Conservation (phyloP, 257 asterid genomes). For the Solanum pinnatisectum region DNA sequence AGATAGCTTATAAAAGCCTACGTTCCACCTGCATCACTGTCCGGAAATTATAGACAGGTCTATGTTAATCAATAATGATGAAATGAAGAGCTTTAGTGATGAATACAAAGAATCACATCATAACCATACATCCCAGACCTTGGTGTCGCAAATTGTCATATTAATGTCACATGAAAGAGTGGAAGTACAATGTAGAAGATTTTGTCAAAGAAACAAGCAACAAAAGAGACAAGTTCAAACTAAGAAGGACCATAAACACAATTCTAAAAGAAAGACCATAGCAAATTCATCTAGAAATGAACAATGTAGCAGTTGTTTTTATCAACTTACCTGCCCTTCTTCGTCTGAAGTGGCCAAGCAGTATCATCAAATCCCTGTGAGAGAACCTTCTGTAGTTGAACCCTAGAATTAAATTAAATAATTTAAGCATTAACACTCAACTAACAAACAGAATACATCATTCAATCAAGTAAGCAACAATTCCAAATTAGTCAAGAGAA, state of each 20-base stretch:
- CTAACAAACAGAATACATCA: not conserved
- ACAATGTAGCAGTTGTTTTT: not conserved
- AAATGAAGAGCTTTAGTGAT: not conserved
- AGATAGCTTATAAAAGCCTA: not conserved
- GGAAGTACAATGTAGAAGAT: not conserved
- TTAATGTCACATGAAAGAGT: not conserved
- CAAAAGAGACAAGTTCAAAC: not conserved
- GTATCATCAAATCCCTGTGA: slow-evolving; percentile 74
- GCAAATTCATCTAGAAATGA: not conserved
- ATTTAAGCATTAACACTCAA: not conserved
- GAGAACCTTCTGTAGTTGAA: slow-evolving; percentile 73
- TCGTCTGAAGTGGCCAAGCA: slow-evolving; percentile 76
- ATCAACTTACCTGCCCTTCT: slow-evolving; percentile 62
- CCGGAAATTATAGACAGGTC: not conserved
- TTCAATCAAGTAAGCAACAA: not conserved
- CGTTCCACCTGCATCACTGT: not conserved
- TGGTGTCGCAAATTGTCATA: not conserved
- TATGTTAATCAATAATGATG: not conserved
- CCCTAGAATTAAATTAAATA: slow-evolving; percentile 24
- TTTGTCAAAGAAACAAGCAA: not conserved
- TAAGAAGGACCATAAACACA: not conserved
- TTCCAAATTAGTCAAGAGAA: not conserved
- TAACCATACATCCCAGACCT: not conserved
- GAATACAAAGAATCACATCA: not conserved
- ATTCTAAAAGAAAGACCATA: not conserved